phyloP scores from a whole-genome alignment of 2,329 filamentous ascomycete species.

The Colletotrichum echinochloae region DNA sequence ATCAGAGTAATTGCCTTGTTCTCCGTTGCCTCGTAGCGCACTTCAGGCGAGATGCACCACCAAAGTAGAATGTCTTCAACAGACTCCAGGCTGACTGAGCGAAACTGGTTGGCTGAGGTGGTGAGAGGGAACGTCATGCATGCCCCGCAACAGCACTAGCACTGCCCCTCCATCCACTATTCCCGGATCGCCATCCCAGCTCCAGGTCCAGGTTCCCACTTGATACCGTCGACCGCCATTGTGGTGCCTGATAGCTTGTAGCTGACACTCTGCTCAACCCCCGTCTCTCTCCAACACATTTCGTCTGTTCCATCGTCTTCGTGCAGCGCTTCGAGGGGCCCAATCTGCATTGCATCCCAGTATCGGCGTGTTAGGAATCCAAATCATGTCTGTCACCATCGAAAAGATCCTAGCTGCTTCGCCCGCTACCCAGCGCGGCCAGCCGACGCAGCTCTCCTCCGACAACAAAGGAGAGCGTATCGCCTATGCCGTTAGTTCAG shows the following conservation, averaged over 20 bases:
- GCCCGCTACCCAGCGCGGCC: constrained; percentile 79
- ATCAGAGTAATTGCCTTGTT: too few relatives aligned
- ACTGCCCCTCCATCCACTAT: constrained; percentile 35
- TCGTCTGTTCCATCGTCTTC: background rate
- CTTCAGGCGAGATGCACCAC: background rate
- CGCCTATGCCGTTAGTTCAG: constrained; percentile 82
- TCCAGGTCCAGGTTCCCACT: constrained; percentile 35
- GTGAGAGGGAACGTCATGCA: constrained; percentile 32
- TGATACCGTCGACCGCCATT: constrained; percentile 34
- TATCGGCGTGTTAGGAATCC: background rate
- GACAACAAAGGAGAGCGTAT: constrained; percentile 92
- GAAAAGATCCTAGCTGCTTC: constrained; percentile 85
- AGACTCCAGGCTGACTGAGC: background rate
- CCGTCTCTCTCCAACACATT: constrained; percentile 9
- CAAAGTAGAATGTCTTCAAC: background rate
- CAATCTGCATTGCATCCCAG: background rate
- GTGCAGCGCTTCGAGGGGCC: constrained; percentile 8
- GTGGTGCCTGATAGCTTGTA: constrained; percentile 34
- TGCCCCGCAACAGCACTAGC: constrained; percentile 38
- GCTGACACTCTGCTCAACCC: constrained; percentile 20
- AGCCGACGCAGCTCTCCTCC: constrained; percentile 87
- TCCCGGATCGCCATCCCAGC: constrained; percentile 25
- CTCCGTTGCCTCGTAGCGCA: background rate
- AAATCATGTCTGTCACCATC: constrained; percentile 66
- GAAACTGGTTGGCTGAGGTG: background rate